Evolutionary conservation across 106 monocot genomes (phyloP), one percentile per base, ranked within the genome.

Genomic region (Hemerocallis citrina): DNA sequence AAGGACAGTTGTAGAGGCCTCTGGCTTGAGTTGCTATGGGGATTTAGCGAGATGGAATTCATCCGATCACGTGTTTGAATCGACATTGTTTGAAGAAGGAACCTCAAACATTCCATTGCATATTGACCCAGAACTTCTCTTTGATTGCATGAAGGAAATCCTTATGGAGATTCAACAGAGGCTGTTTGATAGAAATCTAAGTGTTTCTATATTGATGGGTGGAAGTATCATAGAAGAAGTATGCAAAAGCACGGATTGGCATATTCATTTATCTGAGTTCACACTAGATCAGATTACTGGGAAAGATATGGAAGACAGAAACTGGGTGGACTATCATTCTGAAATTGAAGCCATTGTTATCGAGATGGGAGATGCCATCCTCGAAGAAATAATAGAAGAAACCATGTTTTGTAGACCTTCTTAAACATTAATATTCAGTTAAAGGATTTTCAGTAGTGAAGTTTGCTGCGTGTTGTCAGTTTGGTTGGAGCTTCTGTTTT

Each of bases 341-440:
- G 76, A 82, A 39, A 74, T 34, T 32, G 69, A 82, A 50, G 47
- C 25, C 19, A 72, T 79, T 55, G 45, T 44, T 55, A 6, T 47
- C 19, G 79, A 84, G 48, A 63, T 70, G 35, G 65, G 58, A 25
- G 75, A 78, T 39, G 34, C 2, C 29, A 52, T 82, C 36, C 62
- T 75, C 9, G 82, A 76, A 64, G 79, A 73, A 47, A 47, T 83
- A 20, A 34, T 76, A 9, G 76, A 79, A 58, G 79, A 83, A 64
- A 57, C 59, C 6, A 56, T 77, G 7, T 57, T 16, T 6, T 14
- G 24, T 51, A 1, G 10, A 51, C 3, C 9, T 2, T 27, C 51
- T 51, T 9, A 10, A 27, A 51, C 1, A 46, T 7, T 38, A 38
- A 38, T 6, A 11, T 6, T 38, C 11, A 6, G 11, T 38, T 6